These are phyloP conservation scores for Candida peoriensis DNA, from an alignment of 805 yeast genomes.

Conservation along the genomic window DNA sequence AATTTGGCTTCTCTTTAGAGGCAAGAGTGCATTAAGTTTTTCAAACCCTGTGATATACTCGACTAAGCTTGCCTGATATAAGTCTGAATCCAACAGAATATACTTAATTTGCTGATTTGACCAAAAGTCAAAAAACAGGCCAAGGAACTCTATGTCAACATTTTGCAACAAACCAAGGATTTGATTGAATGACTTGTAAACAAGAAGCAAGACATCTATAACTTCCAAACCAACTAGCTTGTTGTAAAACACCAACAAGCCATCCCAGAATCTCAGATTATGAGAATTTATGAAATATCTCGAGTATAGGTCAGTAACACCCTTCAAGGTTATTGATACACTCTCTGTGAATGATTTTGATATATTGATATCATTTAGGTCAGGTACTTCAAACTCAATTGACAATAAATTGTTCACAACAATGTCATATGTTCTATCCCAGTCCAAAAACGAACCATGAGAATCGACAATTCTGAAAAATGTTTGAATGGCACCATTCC, in stretches of 20 bases:
- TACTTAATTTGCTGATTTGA: conserved; percentile 38
- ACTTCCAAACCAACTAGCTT: conserved; percentile 37
- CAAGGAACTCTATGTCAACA: conserved; percentile 30
- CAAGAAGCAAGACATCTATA: conserved; percentile 47
- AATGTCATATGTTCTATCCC: conserved; percentile 63
- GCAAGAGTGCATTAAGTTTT: conserved; percentile 35
- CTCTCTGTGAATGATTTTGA: conserved; percentile 55
- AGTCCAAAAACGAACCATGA: conserved; percentile 54
- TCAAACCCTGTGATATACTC: conserved; percentile 51
- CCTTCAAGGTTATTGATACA: conserved; percentile 53
- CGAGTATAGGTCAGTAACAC: conserved; percentile 57
- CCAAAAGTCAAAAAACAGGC: conserved; percentile 49
- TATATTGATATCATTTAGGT: conserved; percentile 22
- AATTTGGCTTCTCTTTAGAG: conserved; percentile 30
- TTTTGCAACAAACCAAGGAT: conserved; percentile 34
- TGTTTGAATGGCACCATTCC: conserved; percentile 88
- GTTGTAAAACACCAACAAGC: conserved; percentile 45
- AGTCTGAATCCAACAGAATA: conserved; percentile 30
- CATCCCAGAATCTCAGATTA: conserved; percentile 45
- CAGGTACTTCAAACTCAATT: conserved; percentile 11
- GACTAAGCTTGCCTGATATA: conserved; percentile 57
- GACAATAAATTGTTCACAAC: conserved; percentile 53
- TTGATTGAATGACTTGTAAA: conserved; percentile 50
- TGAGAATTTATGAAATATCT: conserved; percentile 41
- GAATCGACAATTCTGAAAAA: conserved; percentile 77